Evolutionary conservation across 768 basidiomycete genomes (phyloP), one percentile per base, ranked within the genome.

Genomic region (Exsudoporus frostii): DNA sequence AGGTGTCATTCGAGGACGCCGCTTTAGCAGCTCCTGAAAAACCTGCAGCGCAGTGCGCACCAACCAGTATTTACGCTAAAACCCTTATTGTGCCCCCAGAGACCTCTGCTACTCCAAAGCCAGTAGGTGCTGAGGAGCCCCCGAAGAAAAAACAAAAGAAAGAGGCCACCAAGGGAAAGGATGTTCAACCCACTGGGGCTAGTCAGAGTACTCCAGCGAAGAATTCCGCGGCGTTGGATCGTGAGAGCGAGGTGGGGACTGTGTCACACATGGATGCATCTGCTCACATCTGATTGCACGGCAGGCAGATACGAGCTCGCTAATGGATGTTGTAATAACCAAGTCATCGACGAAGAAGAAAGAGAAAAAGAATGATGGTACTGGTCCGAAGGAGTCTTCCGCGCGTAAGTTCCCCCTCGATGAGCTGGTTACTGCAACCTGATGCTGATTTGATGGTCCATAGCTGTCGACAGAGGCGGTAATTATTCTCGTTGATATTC

Each of bases 111-210:
- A 2, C 34, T 19, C 5, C 52, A 24, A 40, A 48, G 29, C 37
- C 9, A 9, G 34, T 5, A 9, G 42, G 4, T 8, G 6, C 46
- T 3, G 48, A 46, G 14, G 62, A 58, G 11, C 59, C 58, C 13
- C 52, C 47, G 10, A 59, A 49, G 57, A 68, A 68, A 24, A 65
- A 34, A 45, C 48, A 6, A n/a, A 63, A 51, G 51, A 57, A 51
- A 13, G 53, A 39, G 19, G 2, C 8, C 7, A 34, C 39, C 4
- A 55, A 45, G 29, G 37, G 33, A 3, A 61, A 60, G 22, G 54
- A 56, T 7, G 17, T 29, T 29, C 43, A 51, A n/a, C 30, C 41
- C 17, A 14, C 51, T 7, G 51, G 44, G 8, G 34, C 8, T 22
- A 24, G 24, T 17, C 58, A 53, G 44, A 45, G 34, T 30, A 22